Base-by-base conservation (phyloP, 164 flowering plant species). In the Saururus chinensis region DNA sequence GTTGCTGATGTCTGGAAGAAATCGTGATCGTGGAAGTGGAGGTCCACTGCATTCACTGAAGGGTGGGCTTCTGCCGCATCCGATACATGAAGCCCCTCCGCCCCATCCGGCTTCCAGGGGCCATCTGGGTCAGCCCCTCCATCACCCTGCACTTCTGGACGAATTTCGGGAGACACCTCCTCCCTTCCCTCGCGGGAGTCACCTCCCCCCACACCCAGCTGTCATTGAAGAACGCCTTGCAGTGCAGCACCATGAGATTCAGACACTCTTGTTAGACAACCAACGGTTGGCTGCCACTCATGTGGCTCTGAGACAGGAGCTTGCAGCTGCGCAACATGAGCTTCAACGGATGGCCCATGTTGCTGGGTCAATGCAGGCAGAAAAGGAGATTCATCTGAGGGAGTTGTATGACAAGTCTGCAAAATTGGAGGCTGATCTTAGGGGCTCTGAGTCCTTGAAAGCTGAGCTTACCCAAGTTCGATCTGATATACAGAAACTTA, bases 211-310 rank as follows among this genome's bases (percentile, higher is more conserved):
- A 42, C 88, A 76, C 66, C 88, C 55, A n/a, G 87, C 85, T 0
- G 65, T 89, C 13, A 72, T 92, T 7, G 92, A 90, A 70, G 96
- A 93, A 64, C 76, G 79, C 20, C 82, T 93, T 37, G 90, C 84
- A 1, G 82, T 69, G 54, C 99, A 90, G 57, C 88, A 82, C 63
- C 84, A 82, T 53, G 97, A 93, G 19, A 82, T 90, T 56, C 97
- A 90, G 54, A 86, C 70, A 8, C 81, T 90, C 5, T 71, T 93
- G 10, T 80, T 78, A 13, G 97, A 88, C 69, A 93, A 93, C 70
- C 95, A 87, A 70, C 66, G 95, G 54, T 70, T 90, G 16, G 99
- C 99, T 35, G 96, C 96, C 1, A 88, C 96, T 5, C 99, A 93
- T 73, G 97, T 90, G 45, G 96, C 99, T 0, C 80, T 93, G 21